A percentile compares a stretch with the other conserved stretches of the same genome.
Conservation (phyloP, 2,329 filamentous ascomycete species). For the Trichoderma lentiforme region DNA sequence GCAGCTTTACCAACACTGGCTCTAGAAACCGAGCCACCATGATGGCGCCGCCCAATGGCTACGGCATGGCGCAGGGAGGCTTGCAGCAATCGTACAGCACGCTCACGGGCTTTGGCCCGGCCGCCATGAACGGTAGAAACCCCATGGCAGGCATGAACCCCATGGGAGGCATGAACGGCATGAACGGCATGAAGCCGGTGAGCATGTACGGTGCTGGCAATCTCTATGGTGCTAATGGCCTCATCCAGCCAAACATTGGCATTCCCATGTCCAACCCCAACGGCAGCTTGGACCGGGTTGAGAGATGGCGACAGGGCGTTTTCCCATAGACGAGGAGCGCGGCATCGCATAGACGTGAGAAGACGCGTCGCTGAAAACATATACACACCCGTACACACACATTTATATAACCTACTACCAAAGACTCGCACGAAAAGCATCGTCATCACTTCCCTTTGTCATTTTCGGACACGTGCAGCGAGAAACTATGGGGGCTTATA, state of each 20-base stretch:
- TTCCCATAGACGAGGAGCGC: slow-evolving; percentile 26
- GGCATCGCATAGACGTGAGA: neutral
- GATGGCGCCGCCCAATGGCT: slow-evolving; percentile 21
- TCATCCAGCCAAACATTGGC: slow-evolving; percentile 27
- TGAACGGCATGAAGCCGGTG: slow-evolving; percentile 18
- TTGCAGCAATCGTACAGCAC: slow-evolving; percentile 26
- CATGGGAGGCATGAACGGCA: slow-evolving; percentile 19
- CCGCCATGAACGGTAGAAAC: slow-evolving; percentile 16
- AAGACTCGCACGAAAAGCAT: neutral
- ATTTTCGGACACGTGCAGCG: neutral
- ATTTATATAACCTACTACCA: neutral
- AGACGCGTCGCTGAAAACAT: neutral
- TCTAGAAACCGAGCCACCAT: slow-evolving; percentile 31
- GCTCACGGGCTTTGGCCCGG: slow-evolving; percentile 23
- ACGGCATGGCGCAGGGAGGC: slow-evolving; percentile 26
- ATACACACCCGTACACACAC: neutral
- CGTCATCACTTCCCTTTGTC: neutral
- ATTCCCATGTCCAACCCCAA: slow-evolving; percentile 26
- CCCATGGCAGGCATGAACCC: neutral
- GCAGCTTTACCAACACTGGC: slow-evolving; percentile 23
- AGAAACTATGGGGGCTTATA: neutral
- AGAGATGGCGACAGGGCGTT: slow-evolving; percentile 44
- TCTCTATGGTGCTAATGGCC: slow-evolving; percentile 26
- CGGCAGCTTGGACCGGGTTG: slow-evolving; percentile 36
- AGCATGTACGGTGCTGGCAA: slow-evolving; percentile 24